Base-by-base conservation (phyloP, 208 protist species). In the Tritrichomonas musculus region DNA sequence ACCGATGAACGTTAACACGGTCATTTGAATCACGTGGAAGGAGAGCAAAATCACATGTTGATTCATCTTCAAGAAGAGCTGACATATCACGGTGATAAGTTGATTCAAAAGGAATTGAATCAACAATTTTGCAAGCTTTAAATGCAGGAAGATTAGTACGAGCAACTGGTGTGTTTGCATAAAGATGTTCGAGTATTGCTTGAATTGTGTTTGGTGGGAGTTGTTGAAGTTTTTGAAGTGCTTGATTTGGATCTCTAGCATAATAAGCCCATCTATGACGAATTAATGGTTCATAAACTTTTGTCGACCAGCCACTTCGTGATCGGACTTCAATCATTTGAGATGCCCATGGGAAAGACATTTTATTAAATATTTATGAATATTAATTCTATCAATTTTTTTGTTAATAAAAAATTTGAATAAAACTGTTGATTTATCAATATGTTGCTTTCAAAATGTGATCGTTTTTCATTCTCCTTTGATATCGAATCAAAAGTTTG, bases 101-200 rank as follows among this genome's bases (percentile, higher is more conserved):
- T 53, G 73, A 82, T 11, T 82, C 73, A 44, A 82, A 82, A 8
- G 73, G 73, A 82, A 82, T 25, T 44, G 20, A 47, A 27, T 82
- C 73, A 44, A 82, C 39, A 30, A 82, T 82, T 82, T 82, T 82
- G 41, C 73, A 82, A 53, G 73, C 41, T 53, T 82, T 82, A 53
- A 82, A 82, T 0, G 73, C 73, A 53, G 73, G 73, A 11, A 82
- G 30, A 50, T 82, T 82, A 33, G 73, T 82, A n/a, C 73, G 47
- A 50, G 73, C n/a, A 50, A 82, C 73, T 33, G 73, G 73, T 47
- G 41, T 53, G 30, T 82, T 82, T 82, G 33, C 73, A 30, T 82
- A 82, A 47, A 82, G 39, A 82, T 82, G 73, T 44, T 82, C 73
- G 4, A 82, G 41, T n/a, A 82, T 82, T 47, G 73, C 39, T 53